Conservation (phyloP, 805 yeast genomes). For the Candida manassasensis region DNA sequence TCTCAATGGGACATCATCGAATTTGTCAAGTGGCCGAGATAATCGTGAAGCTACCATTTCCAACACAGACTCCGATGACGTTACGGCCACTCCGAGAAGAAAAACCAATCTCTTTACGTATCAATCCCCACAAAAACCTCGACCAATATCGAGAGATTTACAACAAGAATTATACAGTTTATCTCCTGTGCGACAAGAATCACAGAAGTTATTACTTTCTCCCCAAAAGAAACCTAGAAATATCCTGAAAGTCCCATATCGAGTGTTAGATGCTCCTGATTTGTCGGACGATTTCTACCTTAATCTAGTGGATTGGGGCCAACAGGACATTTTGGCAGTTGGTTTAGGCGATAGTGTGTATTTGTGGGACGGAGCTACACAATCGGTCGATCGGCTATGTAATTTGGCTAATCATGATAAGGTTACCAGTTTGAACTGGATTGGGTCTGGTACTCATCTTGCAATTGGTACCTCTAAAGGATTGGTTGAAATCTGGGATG, state of each 20-base stretch:
- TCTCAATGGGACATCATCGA: slow-evolving; percentile 1
- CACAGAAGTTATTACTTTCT: slow-evolving; percentile 71
- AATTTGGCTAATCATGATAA: slow-evolving; percentile 59
- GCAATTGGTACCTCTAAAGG: slow-evolving; percentile 91
- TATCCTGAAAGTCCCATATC: slow-evolving; percentile 81
- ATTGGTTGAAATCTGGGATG: slow-evolving; percentile 92
- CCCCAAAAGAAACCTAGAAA: slow-evolving; percentile 77
- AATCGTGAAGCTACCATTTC: slow-evolving; percentile 7
- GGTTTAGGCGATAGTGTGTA: slow-evolving; percentile 87
- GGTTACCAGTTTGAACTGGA: slow-evolving; percentile 87
- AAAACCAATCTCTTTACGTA: slow-evolving; percentile 66
- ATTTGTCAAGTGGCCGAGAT: slow-evolving; percentile 21
- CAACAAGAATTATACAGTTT: slow-evolving; percentile 73
- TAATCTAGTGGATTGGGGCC: slow-evolving; percentile 93
- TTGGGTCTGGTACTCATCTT: slow-evolving; percentile 87
- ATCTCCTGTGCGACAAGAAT: slow-evolving; percentile 86
- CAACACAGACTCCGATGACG: slow-evolving; percentile 8
- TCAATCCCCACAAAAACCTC: slow-evolving; percentile 59
- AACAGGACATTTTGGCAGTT: slow-evolving; percentile 81
- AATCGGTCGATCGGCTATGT: slow-evolving; percentile 76
- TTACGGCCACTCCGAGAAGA: slow-evolving; percentile 35
- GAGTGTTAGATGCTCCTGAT: slow-evolving; percentile 95
- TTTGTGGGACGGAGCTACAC: slow-evolving; percentile 84
- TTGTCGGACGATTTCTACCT: slow-evolving; percentile 90
- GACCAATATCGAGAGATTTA: slow-evolving; percentile 60